Evolutionary conservation across 805 yeast species (phyloP), one percentile per base, ranked within the genome.

Genomic region (Kodamaea sagamina): DNA sequence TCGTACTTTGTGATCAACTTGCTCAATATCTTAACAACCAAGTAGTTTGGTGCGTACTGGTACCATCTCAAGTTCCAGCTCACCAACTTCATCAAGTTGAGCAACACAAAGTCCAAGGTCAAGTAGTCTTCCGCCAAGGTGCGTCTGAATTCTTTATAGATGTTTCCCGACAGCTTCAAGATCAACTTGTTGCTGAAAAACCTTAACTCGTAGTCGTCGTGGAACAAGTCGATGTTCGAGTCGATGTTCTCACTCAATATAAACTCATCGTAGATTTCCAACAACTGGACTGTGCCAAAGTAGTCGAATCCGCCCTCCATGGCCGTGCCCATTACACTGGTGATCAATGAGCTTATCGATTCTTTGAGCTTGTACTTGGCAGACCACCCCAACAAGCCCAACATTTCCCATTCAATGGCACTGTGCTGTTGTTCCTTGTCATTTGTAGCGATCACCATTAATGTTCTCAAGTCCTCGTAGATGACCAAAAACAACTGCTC

Each of bases 361-460:
- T 65, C 71, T 35, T 57, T 58, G 35, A 70, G 49, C 43, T 68
- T 69, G 47, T 56, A 69, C 47, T 71, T 71, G 39, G 62, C 68
- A 9, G 62, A 54, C 72, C 72, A 70, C 2, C 73, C 71, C 16
- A 83, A 72, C 6, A 78, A 63, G 0, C 90, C 92, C 36, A 84
- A 68, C 48, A 84, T 62, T 53, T 82, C 86, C 92, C 92, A 86
- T 56, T 86, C 89, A 18, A 84, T 58, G 0, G 86, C 84, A 54
- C 82, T 77, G 51, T 81, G 82, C 40, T 66, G 55, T 17, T 52
- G 63, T 26, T 58, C 60, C 22, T 47, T 51, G 26, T 49, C 57
- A n/a, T 56, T 52, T 1, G 58, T 43, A 4, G 58, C 43, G 2
- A 63, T 52, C 11, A 55, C 48, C 53, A 65, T 59, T 39, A 67